Conservation (phyloP, 495 filamentous ascomycete species). For the Neurospora sp. region DNA sequence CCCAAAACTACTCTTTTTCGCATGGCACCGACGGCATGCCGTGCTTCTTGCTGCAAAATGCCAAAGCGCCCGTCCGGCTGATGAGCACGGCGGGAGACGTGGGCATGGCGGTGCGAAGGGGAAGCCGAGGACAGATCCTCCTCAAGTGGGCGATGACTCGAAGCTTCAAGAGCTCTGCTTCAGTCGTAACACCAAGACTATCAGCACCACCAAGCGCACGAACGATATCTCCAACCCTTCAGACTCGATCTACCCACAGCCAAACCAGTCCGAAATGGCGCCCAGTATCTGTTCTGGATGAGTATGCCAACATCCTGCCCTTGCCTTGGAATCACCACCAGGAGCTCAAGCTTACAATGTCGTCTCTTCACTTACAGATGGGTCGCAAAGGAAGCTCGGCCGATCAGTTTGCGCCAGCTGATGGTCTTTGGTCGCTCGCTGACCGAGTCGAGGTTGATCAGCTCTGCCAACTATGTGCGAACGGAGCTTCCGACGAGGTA, state of each 20-base stretch:
- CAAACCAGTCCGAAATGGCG: constrained; percentile 56
- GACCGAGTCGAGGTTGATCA: constrained; percentile 80
- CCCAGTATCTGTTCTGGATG: constrained; percentile 73
- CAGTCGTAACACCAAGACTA: background rate
- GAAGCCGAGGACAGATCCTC: constrained; percentile 4
- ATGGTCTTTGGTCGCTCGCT: constrained; percentile 88
- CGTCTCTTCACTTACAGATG: constrained; percentile 46
- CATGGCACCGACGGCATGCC: constrained; percentile 42
- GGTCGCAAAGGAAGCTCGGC: constrained; percentile 73
- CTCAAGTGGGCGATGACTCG: background rate
- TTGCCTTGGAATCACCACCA: background rate
- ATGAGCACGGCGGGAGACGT: constrained; percentile 10
- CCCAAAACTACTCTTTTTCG: constrained; percentile 6
- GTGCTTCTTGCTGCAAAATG: constrained; percentile 33
- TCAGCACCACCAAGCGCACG: background rate
- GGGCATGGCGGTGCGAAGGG: constrained; percentile 3
- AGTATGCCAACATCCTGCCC: constrained; percentile 44
- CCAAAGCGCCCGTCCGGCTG: constrained; percentile 31
- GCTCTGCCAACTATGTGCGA: constrained; percentile 94
- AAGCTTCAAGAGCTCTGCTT: background rate
- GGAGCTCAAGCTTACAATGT: constrained; percentile 9
- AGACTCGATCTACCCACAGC: background rate
- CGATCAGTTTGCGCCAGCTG: constrained; percentile 82
- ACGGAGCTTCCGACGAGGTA: constrained; percentile 88
- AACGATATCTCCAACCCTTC: background rate